Evolutionary conservation across 169 alveolate genomes (phyloP), one percentile per base, ranked within the genome.

Genomic region (Condylostoma magnum): DNA sequence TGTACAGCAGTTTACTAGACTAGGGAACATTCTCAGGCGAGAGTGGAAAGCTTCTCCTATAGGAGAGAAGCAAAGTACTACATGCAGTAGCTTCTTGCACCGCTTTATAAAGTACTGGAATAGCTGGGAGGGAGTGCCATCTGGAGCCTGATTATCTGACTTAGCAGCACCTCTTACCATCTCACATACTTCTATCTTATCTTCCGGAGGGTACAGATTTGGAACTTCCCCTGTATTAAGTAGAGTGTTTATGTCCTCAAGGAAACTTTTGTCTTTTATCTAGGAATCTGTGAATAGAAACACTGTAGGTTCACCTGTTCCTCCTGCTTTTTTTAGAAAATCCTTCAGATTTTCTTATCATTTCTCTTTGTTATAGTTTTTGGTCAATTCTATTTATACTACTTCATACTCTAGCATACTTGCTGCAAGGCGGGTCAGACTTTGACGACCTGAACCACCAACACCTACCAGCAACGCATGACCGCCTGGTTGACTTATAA

Each of bases 171-270:
- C 92, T 48, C 87, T 80, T 46, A 83, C 69, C 30, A 79, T 87
- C 1, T 89, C 90, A 8, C 83, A 85, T 53, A 93, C 82, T 76
- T 77, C 68, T 54, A 31, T 73, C 70, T 84, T 89, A 81, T 95
- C 98, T 75, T 95, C 97, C 0, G 84, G 73, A 46, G 90, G 90
- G 80, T 88, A 91, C 53, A 93, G 77, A 76, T 93, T 93, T 18
- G 97, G 97, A 30, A 93, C 93, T 80, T 95, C 98, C 15, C 98
- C 98, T 43, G 93, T 93, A 86, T 95, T 95, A 52, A 96, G 78
- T 73, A 94, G 84, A 69, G 89, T 92, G 82, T 92, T 89, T 37
- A 93, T 85, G 81, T 96, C 97, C 79, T 93, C 96, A 46, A 93
- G 84, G 76, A 89, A 84, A 36, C 91, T 79, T 77, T 93, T 93